Percentiles rank a stretch among this genome's conserved stretches.
phyloP scores from a whole-genome alignment of 371 early-diverging fungal genomes.

The Saksenaea oblongispora region DNA sequence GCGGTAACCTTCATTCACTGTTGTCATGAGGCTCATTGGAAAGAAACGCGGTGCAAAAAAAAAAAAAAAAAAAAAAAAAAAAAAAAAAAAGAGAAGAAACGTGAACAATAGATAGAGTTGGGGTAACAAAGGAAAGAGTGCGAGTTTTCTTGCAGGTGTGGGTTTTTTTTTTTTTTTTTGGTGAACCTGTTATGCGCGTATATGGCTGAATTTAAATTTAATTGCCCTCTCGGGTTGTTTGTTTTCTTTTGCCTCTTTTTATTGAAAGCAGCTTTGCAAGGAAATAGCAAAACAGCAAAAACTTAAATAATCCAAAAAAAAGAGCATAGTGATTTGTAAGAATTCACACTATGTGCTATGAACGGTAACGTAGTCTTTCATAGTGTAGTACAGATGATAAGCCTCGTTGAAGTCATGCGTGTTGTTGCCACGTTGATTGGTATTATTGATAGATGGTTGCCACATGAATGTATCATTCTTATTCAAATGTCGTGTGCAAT shows the following conservation, averaged over 20 bases:
- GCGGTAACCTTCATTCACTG: background rate
- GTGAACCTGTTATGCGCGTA: background rate
- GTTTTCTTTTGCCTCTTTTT: background rate
- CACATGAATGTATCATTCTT: background rate
- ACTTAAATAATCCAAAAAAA: background rate
- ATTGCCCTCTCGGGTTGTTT: background rate
- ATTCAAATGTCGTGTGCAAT: constrained; percentile 1
- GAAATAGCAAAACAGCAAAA: background rate
- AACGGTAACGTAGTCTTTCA: constrained; percentile 17
- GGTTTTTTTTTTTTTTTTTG: background rate
- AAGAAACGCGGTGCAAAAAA: background rate
- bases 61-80: background rate
- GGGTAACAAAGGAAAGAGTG: constrained; percentile 1
- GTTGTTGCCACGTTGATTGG: background rate
- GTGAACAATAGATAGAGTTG: background rate
- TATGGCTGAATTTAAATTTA: background rate
- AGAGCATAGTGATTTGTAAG: no score
- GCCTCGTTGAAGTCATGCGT: background rate
- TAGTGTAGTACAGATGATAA: constrained; percentile 16
- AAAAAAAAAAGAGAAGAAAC: background rate
- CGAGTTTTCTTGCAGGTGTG: no score
- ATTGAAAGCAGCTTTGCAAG: background rate
- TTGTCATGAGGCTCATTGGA: background rate
- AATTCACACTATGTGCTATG: constrained; percentile 5
- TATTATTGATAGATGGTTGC: background rate